phyloP scores from a whole-genome alignment of 495 filamentous ascomycete species.

The Hypoxylon subgilvum region DNA sequence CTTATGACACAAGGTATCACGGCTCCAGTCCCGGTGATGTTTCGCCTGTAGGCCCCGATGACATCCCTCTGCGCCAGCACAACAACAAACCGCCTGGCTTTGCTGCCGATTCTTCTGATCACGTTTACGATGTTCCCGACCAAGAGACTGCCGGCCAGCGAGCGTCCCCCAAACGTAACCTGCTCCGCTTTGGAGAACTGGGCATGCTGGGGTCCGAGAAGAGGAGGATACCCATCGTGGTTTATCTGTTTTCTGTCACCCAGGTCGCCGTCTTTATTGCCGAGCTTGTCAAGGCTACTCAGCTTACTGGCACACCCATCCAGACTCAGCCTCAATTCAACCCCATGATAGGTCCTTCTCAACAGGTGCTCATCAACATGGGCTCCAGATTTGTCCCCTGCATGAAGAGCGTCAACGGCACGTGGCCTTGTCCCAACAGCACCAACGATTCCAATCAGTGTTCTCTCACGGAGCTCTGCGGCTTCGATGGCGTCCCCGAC shows the following conservation, averaged over 20 bases:
- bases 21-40: slow-evolving; percentile 49
- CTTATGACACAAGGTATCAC: slow-evolving; percentile 63
- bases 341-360: slow-evolving; percentile 93
- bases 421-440: slow-evolving; percentile 82
- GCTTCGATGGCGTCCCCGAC: slow-evolving; percentile 74
- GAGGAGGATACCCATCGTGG: slow-evolving; percentile 77
- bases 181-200: slow-evolving; percentile 54
- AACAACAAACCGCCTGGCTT: slow-evolving; percentile 42
- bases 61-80: slow-evolving; percentile 69
- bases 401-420: slow-evolving; percentile 79
- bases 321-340: slow-evolving; percentile 87
- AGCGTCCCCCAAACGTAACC: slow-evolving; percentile 37
- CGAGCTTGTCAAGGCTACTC: slow-evolving; percentile 77
- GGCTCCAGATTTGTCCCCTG: slow-evolving; percentile 91
- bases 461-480: slow-evolving; percentile 78
- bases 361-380: slow-evolving; percentile 93
- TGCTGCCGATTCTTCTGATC: slow-evolving; percentile 54
- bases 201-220: slow-evolving; percentile 55
- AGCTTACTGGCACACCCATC: slow-evolving; percentile 77
- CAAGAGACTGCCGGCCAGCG: slow-evolving; percentile 23
- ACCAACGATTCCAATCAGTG: slow-evolving; percentile 65
- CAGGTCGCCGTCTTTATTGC: slow-evolving; percentile 90
- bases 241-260: slow-evolving; percentile 76
- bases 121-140: slow-evolving; percentile 55
- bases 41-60: slow-evolving; percentile 57